phyloP scores from a whole-genome alignment of 768 basidiomycete species.

The Ramaria rubella region DNA sequence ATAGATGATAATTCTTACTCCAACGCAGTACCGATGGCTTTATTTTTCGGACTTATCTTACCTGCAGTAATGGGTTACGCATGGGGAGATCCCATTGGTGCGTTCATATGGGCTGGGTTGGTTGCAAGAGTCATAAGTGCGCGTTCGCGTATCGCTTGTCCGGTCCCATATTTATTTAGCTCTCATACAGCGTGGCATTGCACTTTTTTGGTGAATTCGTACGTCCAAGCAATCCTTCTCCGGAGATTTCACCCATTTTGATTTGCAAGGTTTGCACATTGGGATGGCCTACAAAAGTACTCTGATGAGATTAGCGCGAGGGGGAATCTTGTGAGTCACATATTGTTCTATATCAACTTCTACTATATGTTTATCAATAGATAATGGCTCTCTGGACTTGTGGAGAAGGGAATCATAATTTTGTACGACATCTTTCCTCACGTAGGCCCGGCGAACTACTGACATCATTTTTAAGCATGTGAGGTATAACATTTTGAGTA shows the following conservation, averaged over 20 bases:
- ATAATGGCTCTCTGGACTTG: constrained; percentile 61
- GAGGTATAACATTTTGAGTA: constrained; percentile 37
- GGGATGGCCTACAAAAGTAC: constrained; percentile 75
- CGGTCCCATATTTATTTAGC: background rate
- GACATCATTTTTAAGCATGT: background rate
- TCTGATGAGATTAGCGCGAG: constrained; percentile 74
- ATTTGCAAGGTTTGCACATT: constrained; percentile 57
- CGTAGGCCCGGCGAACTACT: background rate
- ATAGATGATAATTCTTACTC: background rate
- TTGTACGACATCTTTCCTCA: constrained; percentile 40
- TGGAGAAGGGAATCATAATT: constrained; percentile 77
- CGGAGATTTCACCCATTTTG: background rate
- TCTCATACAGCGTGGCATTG: constrained; percentile 54
- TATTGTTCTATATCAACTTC: background rate
- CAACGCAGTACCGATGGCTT: constrained; percentile 48
- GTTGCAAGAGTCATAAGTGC: constrained; percentile 54
- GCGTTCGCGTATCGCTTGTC: constrained; percentile 17
- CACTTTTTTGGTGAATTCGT: constrained; percentile 69
- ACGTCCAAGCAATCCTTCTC: constrained; percentile 19
- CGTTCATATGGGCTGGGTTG: constrained; percentile 66
- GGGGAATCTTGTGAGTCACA: constrained; percentile 56
- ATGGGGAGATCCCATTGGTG: constrained; percentile 61
- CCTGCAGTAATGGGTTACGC: constrained; percentile 49
- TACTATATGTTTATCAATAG: constrained; percentile 27
- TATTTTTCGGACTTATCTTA: constrained; percentile 51